Evolutionary conservation across 331 rosid genomes (phyloP).

Genomic region (Malus hybrid): DNA sequence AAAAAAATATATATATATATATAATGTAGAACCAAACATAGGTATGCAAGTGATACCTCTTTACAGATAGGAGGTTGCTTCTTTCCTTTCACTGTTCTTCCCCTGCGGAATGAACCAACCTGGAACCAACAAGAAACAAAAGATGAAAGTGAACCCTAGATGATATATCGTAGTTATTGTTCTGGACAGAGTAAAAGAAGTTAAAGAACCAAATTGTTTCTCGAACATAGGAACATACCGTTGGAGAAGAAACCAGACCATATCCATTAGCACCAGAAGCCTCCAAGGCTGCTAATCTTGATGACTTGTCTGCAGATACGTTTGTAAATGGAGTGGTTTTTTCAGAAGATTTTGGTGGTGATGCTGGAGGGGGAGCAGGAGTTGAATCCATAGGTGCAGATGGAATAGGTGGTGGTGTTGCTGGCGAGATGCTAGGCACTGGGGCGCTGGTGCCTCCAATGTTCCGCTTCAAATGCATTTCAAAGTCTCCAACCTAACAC

Average conservation of each 20-base stretch:
- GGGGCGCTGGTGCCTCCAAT: constrained; percentile 62
- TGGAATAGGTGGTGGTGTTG: constrained; percentile 75
- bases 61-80: constrained; percentile 72
- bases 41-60: constrained; percentile 54
- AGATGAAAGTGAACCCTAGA: constrained; percentile 7
- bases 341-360: constrained; percentile 56
- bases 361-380: constrained; percentile 31
- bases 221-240: constrained; percentile 31
- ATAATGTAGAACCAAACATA: neutral
- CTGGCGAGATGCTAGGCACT: constrained; percentile 63
- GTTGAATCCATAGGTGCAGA: constrained; percentile 66
- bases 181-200: neutral
- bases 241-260: constrained; percentile 63
- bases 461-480: constrained; percentile 90
- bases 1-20: too few species aligned
- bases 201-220: neutral
- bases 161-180: constrained; percentile 1
- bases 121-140: constrained; percentile 5
- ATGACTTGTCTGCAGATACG: constrained; percentile 32
- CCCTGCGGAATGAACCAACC: constrained; percentile 86
- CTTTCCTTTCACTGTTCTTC: constrained; percentile 83
- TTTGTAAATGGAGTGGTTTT: constrained; percentile 50
- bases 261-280: constrained; percentile 61
- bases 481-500: constrained; percentile 85
- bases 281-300: constrained; percentile 77